Base-by-base conservation (phyloP, 2,329 filamentous ascomycete genomes). In the Scortechinia acanthostroma region DNA sequence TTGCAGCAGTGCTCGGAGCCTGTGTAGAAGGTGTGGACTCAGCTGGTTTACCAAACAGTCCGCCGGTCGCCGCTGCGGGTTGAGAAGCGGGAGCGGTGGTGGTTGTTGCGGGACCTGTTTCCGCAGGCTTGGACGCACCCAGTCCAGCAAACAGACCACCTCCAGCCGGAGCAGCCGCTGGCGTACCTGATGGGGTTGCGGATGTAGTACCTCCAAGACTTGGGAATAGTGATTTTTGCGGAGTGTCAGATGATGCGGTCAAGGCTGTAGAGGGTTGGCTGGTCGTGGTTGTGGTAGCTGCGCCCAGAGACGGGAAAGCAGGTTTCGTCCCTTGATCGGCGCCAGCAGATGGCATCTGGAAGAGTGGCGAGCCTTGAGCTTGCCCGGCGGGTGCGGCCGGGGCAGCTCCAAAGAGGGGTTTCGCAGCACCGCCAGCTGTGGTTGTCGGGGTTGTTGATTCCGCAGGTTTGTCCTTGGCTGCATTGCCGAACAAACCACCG, bases 221-320 rank as follows among this genome's bases (percentile, higher is more conserved):
- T 21, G 57, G 53, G 48, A 64, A 64, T n/a, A 57, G 45, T 35
- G 60, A 50, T 45, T 62, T 62, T 10, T 10, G 10, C 10, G 35
- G 35, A 40, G 35, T 40, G 25, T 10, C n/a, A 19, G 35, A 10
- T 13, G 35, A 15, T 13, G 35, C 35, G 17, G 35, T 13, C 10
- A n/a, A 10, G 6, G 35, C 6, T 10, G 35, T 19, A 19, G 35
- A 40, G 35, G 35, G 6, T 10, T 10, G 13, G 20, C 10, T 19
- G 6, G 35, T 40, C 6, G 49, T 61, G 25, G 60, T 58, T 21
- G 59, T 52, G 21, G 56, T 52, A 22, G 60, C 58, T 30, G 58
- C 25, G 25, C 25, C 25, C 10, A 30, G 25, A 45, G 52, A 45
- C 10, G 51, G 52, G 4, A 52, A 48, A 4, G 54, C 49, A 33